A percentile compares a stretch with the other conserved stretches of the same genome.
phyloP scores from a whole-genome alignment of 2,329 filamentous ascomycete species.

The Neonectria ditissima region DNA sequence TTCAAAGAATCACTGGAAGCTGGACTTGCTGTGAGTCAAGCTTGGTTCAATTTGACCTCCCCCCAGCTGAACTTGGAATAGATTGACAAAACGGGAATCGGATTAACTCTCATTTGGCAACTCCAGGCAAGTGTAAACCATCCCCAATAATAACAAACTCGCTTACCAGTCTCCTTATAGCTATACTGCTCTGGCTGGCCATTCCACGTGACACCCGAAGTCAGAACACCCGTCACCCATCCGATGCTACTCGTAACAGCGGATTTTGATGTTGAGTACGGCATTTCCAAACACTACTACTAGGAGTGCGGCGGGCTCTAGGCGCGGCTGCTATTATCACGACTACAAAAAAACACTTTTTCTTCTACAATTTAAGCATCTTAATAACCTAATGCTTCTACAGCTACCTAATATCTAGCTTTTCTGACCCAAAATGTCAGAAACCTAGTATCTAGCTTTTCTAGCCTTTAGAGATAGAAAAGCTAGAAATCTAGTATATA shows the following conservation, averaged over 20 bases:
- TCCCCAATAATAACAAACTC: not conserved
- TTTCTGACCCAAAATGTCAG: too few species aligned
- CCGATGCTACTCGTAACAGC: not conserved
- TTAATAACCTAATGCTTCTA: too few species aligned
- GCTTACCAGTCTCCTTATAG: not conserved
- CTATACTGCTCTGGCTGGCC: not conserved
- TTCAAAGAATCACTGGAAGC: not conserved
- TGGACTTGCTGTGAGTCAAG: not conserved
- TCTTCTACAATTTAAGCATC: too few species aligned
- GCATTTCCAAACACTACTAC: too few species aligned
- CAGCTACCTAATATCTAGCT: too few species aligned
- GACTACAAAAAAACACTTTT: too few species aligned
- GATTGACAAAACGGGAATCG: not conserved
- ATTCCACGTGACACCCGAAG: not conserved
- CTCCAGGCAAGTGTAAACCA: not conserved
- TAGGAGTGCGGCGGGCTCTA: too few species aligned
- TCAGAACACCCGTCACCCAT: not conserved
- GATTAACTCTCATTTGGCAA: not conserved
- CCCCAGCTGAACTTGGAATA: not conserved
- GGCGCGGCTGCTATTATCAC: too few species aligned
- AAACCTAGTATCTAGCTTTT: too few species aligned
- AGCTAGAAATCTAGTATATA: too few species aligned
- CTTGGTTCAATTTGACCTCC: not conserved
- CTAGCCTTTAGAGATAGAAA: too few species aligned
- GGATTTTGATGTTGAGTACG: not conserved